These are phyloP conservation scores for Serendipita sp. DNA, from an alignment of 768 basidiomycete genomes.

Conservation along the genomic window DNA sequence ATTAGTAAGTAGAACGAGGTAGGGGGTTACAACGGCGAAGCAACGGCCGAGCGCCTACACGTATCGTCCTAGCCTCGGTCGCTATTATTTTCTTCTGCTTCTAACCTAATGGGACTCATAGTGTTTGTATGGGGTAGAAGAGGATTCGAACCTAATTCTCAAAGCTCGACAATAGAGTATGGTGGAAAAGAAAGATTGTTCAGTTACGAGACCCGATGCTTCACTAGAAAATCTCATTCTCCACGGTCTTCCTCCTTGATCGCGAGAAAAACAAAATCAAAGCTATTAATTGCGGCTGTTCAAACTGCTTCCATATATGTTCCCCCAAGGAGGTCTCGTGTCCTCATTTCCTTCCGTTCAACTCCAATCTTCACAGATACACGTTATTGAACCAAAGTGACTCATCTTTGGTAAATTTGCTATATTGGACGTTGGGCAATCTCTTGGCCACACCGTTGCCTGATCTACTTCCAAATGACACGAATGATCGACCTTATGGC, in stretches of 20 bases:
- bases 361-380: constrained; percentile 67
- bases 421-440: constrained; percentile 42
- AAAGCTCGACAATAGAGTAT: too few species aligned
- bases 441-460: constrained; percentile 82
- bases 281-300: constrained; percentile 26
- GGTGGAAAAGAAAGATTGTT: constrained; percentile 25
- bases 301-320: constrained; percentile 36
- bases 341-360: constrained; percentile 50
- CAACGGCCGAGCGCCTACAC: too few species aligned
- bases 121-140: too few species aligned
- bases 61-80: too few species aligned
- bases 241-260: constrained; percentile 62
- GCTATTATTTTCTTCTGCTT: too few species aligned
- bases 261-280: constrained; percentile 41
- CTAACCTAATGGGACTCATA: too few species aligned
- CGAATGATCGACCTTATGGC: constrained; percentile 99
- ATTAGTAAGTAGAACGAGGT: too few species aligned
- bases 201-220: constrained; percentile 34
- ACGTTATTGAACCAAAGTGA: constrained; percentile 85
- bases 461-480: constrained; percentile 99
- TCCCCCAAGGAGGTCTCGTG: constrained; percentile 47
- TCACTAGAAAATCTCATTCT: constrained; percentile 60
- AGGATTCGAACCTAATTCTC: too few species aligned
- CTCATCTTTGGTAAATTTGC: constrained; percentile 91
- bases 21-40: too few species aligned